Base-by-base conservation (phyloP, 1,139 yeast species). In the Suhomyces panamericanus region DNA sequence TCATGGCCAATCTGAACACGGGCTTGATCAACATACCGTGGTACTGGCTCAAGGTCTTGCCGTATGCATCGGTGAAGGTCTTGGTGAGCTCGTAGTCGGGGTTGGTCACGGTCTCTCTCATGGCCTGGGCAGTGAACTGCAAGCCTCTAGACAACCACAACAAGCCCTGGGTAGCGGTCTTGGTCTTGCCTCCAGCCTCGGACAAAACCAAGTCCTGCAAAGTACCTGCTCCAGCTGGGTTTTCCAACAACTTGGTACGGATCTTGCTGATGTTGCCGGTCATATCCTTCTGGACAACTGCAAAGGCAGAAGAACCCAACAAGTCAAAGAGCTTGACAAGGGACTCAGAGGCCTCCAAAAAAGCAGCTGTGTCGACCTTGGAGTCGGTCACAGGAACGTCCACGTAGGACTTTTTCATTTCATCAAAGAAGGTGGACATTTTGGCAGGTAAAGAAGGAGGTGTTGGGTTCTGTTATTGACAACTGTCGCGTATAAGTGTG, bases 1-100 rank as follows among this genome's bases (percentile, higher is more conserved):
- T 87, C 96, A 89, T 89, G 46, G 96, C 96, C 62, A 90, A 77
- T 75, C 87, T 87, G 78, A 89, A 90, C 48, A 89, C 81, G 24
- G 96, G 96, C 62, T 86, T 85, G 52, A 89, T 76, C 60, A 89
- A 72, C 77, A 89, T 81, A 47, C 85, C 84, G 69, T 89, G 97
- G 68, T 81, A 83, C 66, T 89, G 83, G 47, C 87, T 78, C 63
- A 89, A 78, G 3, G 96, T 89, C 66, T 83, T 85, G 51, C 75
- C 62, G 71, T 89, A 89, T 22, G 96, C 87, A 56, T 83, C 87
- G 44, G 93, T 87, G 74, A 89, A 89, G 14, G 96, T 82, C 58
- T 75, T 80, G 46, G 86, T 73, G 63, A 89, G 74, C 68, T 89
- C 97, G 46, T 63, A 65, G 46, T 73, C 70, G 46, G 83, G 80